Conservation (phyloP, 2,329 filamentous ascomycete genomes). For the Dactylellina cionopaga region DNA sequence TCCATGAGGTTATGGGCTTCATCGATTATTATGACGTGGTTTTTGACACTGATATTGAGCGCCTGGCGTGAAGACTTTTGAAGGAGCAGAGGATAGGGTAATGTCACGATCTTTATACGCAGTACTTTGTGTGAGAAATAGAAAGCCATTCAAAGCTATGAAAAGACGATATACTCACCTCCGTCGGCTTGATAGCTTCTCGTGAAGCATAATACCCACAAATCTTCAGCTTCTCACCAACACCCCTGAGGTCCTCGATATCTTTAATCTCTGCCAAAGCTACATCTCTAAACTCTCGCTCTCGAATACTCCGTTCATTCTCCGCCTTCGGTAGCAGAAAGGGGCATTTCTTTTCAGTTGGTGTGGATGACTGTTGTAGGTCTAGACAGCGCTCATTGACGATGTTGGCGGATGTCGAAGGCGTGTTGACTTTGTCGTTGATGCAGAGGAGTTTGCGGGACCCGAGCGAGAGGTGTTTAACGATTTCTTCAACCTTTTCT, state of each 20-base stretch:
- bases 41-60: slow-evolving; percentile 83
- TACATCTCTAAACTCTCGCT: slow-evolving; percentile 85
- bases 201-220: slow-evolving; percentile 98
- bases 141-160: neutral
- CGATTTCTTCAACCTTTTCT: slow-evolving; percentile 65
- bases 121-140: neutral
- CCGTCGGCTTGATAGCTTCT: slow-evolving; percentile 79
- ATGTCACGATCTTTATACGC: slow-evolving; percentile 74
- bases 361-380: slow-evolving; percentile 76
- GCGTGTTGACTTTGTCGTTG: slow-evolving; percentile 79
- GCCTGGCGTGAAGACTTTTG: slow-evolving; percentile 89
- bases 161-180: slow-evolving; percentile 64
- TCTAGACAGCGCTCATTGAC: slow-evolving; percentile 96
- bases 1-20: slow-evolving; percentile 99
- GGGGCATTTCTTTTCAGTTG: slow-evolving; percentile 74
- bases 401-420: slow-evolving; percentile 75
- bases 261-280: slow-evolving; percentile 85
- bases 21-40: slow-evolving; percentile 92
- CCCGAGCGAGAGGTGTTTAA: slow-evolving; percentile 84
- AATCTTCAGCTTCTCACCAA: slow-evolving; percentile 81
- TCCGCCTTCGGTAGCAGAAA: slow-evolving; percentile 83
- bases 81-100: slow-evolving; percentile 89
- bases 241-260: slow-evolving; percentile 84
- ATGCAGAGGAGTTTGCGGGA: slow-evolving; percentile 91
- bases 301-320: slow-evolving; percentile 66